Evolutionary conservation across 176 grass and related monocot species (phyloP).

Genomic region (Saccharum spontaneum): DNA sequence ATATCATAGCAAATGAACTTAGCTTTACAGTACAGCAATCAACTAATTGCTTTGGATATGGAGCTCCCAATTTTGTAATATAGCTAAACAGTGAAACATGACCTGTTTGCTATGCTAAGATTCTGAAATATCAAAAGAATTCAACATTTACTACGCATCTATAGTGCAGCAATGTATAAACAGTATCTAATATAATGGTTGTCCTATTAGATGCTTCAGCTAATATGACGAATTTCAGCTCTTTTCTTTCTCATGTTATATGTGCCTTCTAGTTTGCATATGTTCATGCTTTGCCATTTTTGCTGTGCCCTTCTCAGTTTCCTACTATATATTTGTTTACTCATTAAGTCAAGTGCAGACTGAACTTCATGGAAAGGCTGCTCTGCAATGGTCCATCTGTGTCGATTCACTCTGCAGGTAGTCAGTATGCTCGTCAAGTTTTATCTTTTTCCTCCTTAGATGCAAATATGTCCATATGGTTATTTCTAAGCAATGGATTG

Average conservation of each 20-base stretch:
- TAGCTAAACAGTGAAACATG: not conserved
- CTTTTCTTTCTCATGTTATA: conserved; percentile 7
- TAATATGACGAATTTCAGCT: not conserved
- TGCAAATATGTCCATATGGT: not conserved
- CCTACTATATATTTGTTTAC: conserved; percentile 10
- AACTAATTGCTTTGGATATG: not conserved
- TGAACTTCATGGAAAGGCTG: conserved; percentile 89
- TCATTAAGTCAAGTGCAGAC: conserved; percentile 56
- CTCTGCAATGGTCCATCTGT: conserved; percentile 86
- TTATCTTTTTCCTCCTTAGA: not conserved
- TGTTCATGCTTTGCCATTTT: not conserved
- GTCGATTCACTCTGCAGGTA: conserved; percentile 95
- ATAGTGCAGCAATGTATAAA: not conserved
- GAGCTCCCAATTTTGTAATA: not conserved
- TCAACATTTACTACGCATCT: not conserved
- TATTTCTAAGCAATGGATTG: not conserved
- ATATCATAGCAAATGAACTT: not conserved
- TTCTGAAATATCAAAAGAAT: conserved; percentile 15
- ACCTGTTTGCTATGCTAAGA: not conserved
- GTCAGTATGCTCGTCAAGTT: not conserved
- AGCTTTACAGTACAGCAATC: not conserved
- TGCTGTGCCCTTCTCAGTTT: not conserved
- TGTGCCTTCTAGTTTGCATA: not conserved
- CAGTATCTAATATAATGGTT: not conserved
- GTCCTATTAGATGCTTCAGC: not conserved